These are phyloP conservation scores for Gynostemma pentaphyllum DNA, from an alignment of 306 rosid species.

Conservation along the genomic window DNA sequence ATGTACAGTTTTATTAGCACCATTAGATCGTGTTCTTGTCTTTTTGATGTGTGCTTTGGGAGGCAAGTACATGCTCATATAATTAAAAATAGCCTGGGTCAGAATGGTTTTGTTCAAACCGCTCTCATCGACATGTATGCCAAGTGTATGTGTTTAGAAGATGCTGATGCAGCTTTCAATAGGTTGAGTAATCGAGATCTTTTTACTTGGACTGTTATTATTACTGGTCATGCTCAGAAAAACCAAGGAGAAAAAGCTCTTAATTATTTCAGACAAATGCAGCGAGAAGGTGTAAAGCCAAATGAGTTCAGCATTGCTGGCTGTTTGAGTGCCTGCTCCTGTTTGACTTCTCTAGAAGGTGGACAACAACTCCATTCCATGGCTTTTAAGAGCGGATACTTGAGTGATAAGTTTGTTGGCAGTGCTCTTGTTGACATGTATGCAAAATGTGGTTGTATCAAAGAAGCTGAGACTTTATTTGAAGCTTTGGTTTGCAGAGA, in stretches of 20 bases:
- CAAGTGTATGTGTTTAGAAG: conserved; percentile 15
- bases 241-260: conserved; percentile 18
- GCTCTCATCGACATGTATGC: conserved; percentile 33
- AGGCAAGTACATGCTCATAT: conserved; percentile 24
- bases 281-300: conserved; percentile 26
- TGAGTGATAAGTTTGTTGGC: conserved; percentile 17
- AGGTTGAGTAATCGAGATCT: conserved; percentile 19
- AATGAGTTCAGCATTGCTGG: conserved; percentile 22
- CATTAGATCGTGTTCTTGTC: conserved; percentile 23
- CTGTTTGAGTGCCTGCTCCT: conserved; percentile 28
- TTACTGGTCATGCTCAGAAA: conserved; percentile 14
- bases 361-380: conserved; percentile 26
- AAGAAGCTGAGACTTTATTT: conserved; percentile 23
- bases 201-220: conserved; percentile 26
- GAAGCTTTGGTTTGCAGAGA: conserved; percentile 12
- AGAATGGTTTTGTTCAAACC: conserved; percentile 17
- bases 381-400: conserved; percentile 21
- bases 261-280: conserved; percentile 21
- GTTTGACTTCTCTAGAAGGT: conserved; percentile 16
- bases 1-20: conserved; percentile 22
- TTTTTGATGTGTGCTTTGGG: conserved; percentile 18
- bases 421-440: conserved; percentile 31
- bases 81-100: conserved; percentile 14
- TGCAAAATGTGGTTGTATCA: conserved; percentile 23
- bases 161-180: conserved; percentile 18